Evolutionary conservation across 176 grass and related monocot genomes (phyloP).

Genomic region (Urochloa ruziziensis): DNA sequence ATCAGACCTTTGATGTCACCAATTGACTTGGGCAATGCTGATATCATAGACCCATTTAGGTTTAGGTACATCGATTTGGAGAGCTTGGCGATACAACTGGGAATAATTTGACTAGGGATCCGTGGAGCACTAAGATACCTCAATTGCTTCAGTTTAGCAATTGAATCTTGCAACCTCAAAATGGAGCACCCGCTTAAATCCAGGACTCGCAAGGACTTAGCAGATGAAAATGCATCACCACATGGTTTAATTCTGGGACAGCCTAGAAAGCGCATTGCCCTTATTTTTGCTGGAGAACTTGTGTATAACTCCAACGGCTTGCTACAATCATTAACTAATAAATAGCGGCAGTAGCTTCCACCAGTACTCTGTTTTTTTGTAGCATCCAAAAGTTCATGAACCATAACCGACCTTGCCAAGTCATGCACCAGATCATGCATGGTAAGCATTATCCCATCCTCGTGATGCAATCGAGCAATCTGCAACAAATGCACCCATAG

Average conservation of each 20-base stretch:
- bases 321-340: not conserved
- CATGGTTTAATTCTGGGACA: not conserved
- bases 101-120: not conserved
- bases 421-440: conserved; percentile 37
- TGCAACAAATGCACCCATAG: not conserved
- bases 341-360: not conserved
- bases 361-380: not conserved
- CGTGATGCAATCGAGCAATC: not conserved
- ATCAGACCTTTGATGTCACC: not conserved
- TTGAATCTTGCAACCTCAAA: not conserved
- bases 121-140: conserved; percentile 12
- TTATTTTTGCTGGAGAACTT: not conserved
- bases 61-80: not conserved
- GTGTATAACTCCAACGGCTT: not conserved
- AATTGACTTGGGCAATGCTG: not conserved
- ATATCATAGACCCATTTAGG: not conserved
- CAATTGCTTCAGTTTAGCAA: not conserved
- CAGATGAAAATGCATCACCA: not conserved
- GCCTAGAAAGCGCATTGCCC: not conserved
- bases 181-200: conserved; percentile 2
- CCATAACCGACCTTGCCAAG: not conserved
- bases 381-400: not conserved
- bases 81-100: not conserved
- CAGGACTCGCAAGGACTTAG: conserved; percentile 7
- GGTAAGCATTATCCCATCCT: not conserved